Percentiles rank a stretch among this genome's conserved stretches.
Evolutionary conservation across 768 basidiomycete species (phyloP).

Genomic region (Nidularia sp.): DNA sequence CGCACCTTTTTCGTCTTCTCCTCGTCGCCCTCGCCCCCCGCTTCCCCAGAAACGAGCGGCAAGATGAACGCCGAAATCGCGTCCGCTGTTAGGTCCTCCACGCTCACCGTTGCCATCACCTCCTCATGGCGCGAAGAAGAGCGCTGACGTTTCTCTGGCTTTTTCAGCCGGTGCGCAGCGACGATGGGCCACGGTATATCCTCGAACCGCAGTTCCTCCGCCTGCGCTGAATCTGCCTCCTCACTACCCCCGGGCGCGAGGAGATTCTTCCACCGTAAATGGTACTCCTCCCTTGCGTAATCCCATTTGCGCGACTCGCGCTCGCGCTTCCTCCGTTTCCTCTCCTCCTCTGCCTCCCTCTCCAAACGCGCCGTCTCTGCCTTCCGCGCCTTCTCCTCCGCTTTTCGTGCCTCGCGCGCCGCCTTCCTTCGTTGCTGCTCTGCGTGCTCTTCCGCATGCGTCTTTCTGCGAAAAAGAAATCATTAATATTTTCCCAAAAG

Average conservation of each 20-base stretch:
- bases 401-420: conserved; percentile 45
- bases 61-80: conserved; percentile 59
- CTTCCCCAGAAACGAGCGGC: conserved; percentile 12
- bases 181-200: conserved; percentile 78
- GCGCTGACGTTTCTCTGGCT: background rate
- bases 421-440: conserved; percentile 57
- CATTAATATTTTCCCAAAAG: conserved; percentile 4
- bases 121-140: background rate
- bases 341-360: conserved; percentile 48
- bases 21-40: conserved; percentile 6
- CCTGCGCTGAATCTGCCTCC: conserved; percentile 7
- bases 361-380: conserved; percentile 51
- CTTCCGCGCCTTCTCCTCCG: conserved; percentile 48
- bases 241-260: conserved; percentile 23
- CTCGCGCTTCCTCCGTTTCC: conserved; percentile 42
- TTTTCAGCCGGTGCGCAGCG: conserved; percentile 22
- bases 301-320: conserved; percentile 38
- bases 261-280: conserved; percentile 52
- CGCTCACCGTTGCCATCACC: conserved; percentile 8
- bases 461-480: conserved; percentile 40
- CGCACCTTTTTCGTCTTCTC: conserved; percentile 37
- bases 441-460: conserved; percentile 62
- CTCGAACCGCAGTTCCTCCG: conserved; percentile 23
- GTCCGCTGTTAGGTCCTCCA: conserved; percentile 52
- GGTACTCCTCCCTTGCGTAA: conserved; percentile 49